Conservation (phyloP, 2,329 filamentous ascomycete species). For the Neopestalotiopsis clavispora region DNA sequence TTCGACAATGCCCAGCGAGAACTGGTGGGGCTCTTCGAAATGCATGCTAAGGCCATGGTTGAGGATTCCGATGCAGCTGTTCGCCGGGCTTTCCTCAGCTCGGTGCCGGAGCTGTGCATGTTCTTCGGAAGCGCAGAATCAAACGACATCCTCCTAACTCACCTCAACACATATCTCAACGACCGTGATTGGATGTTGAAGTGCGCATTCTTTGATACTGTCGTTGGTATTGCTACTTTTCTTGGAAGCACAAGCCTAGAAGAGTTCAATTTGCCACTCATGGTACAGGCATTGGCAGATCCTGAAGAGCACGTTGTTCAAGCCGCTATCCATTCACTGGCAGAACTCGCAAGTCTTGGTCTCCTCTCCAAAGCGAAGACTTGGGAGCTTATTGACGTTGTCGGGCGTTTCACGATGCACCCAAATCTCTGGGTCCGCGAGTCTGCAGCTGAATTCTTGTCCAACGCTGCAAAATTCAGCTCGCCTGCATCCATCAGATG, state of each 20-base stretch:
- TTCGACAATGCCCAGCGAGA: conserved; percentile 89
- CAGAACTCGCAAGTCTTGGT: conserved; percentile 85
- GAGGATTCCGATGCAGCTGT: conserved; percentile 88
- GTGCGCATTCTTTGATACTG: conserved; percentile 94
- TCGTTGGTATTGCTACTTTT: conserved; percentile 90
- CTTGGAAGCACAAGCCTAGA: conserved; percentile 88
- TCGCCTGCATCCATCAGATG: conserved; percentile 83
- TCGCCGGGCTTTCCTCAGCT: conserved; percentile 86
- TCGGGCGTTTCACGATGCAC: conserved; percentile 87
- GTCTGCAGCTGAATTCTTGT: conserved; percentile 82
- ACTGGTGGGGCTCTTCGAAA: conserved; percentile 82
- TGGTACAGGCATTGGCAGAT: conserved; percentile 93
- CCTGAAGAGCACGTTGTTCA: conserved; percentile 94
- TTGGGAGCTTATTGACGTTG: conserved; percentile 86
- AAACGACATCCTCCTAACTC: conserved; percentile 94
- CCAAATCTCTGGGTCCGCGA: conserved; percentile 96
- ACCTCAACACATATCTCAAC: conserved; percentile 96
- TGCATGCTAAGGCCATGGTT: conserved; percentile 86
- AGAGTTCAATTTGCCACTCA: conserved; percentile 92
- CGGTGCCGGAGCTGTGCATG: conserved; percentile 88
- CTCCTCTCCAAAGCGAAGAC: conserved; percentile 82
- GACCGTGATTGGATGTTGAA: conserved; percentile 96
- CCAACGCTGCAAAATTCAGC: conserved; percentile 75
- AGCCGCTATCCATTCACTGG: conserved; percentile 84
- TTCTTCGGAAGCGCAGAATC: conserved; percentile 93